Percentiles rank a stretch among this genome's conserved stretches.
Conservation (phyloP, 495 filamentous ascomycete species). For the Lophiotrema nucula region DNA sequence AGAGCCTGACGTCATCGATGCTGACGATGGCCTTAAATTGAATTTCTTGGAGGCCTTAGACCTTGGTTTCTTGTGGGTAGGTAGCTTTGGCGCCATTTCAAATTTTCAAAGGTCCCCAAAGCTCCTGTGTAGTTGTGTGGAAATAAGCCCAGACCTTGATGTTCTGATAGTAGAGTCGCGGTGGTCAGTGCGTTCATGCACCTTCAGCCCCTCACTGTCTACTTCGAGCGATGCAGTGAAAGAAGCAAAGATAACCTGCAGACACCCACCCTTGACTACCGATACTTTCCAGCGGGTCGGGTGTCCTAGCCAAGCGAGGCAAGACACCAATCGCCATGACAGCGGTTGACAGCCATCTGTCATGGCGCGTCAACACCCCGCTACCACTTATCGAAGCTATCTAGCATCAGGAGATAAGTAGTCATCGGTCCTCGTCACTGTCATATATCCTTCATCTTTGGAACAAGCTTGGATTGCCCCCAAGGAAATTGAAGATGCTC, state of each 20-base stretch:
- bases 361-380: too few species aligned
- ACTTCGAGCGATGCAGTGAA: not conserved
- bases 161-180: not conserved
- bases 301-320: too few species aligned
- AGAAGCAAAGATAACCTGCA: too few species aligned
- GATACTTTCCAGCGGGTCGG: too few species aligned
- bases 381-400: too few species aligned
- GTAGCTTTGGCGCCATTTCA: not conserved
- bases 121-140: not conserved
- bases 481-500: not conserved
- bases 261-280: too few species aligned
- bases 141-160: too few species aligned
- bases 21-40: not conserved
- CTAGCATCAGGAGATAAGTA: too few species aligned
- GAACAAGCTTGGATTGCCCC: not conserved
- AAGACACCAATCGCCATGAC: too few species aligned
- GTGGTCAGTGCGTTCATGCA: not conserved
- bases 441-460: not conserved
- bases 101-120: not conserved
- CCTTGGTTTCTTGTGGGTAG: not conserved
- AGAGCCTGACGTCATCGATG: constrained; percentile 18
- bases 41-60: not conserved
- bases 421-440: not conserved
- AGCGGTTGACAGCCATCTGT: too few species aligned
- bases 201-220: not conserved